phyloP scores from a whole-genome alignment of 441 rosid genomes.

The Hura crepitans region DNA sequence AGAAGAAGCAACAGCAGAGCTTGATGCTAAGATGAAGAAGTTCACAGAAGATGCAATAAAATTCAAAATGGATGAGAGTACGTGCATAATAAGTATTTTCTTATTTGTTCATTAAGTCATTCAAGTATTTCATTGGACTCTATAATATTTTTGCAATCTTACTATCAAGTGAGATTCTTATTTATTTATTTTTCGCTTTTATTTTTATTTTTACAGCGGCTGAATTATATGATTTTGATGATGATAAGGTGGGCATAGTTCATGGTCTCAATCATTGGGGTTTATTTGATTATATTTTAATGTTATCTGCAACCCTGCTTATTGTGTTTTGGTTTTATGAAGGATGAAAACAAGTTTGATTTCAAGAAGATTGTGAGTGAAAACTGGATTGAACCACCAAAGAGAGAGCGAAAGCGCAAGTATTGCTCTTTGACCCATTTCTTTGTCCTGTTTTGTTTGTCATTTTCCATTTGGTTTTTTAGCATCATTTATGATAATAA shows the following conservation, averaged over 20 bases:
- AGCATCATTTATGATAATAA: neutral
- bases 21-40: constrained; percentile 98
- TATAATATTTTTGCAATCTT: neutral
- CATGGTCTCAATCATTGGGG: constrained; percentile 7
- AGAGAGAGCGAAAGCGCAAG: constrained; percentile 99
- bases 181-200: too few relatives aligned
- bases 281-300: constrained; percentile 16
- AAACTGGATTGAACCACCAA: constrained; percentile 99
- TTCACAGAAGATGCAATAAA: constrained; percentile 98
- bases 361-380: constrained; percentile 94
- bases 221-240: constrained; percentile 83
- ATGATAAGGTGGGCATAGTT: constrained; percentile 49
- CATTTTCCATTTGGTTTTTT: constrained; percentile 11
- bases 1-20: constrained; percentile 95
- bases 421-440: constrained; percentile 32
- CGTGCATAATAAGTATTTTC: constrained; percentile 25
- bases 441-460: neutral
- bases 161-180: constrained; percentile 1
- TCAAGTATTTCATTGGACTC: neutral
- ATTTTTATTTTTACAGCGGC: constrained; percentile 65
- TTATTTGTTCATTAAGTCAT: neutral
- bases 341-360: constrained; percentile 96
- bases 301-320: constrained; percentile 5
- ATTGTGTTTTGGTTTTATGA: constrained; percentile 27
- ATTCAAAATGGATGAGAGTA: constrained; percentile 98